Percentiles rank a stretch among this genome's conserved stretches.
Evolutionary conservation across 805 yeast genomes (phyloP).

Genomic region (Lipomyces oligophaga): DNA sequence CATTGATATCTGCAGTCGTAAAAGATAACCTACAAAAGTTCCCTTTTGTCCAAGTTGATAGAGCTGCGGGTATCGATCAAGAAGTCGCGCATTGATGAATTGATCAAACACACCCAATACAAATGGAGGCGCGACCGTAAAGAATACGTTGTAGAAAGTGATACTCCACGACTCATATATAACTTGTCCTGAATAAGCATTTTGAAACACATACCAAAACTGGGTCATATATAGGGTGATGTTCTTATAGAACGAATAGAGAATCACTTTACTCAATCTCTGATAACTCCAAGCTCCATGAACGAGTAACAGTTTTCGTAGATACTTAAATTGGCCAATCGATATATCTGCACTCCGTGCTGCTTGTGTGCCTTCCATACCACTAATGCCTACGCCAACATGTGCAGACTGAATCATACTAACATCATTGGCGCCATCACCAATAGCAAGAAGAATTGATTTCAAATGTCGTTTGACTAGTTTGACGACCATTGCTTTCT

Average conservation of each 20-base stretch:
- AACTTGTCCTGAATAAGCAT: conserved; percentile 92
- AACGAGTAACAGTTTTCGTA: conserved; percentile 77
- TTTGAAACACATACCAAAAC: conserved; percentile 93
- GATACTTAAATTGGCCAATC: conserved; percentile 88
- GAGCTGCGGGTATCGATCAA: conserved; percentile 88
- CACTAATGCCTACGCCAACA: conserved; percentile 98
- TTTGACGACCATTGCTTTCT: conserved; percentile 92
- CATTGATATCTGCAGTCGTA: too few relatives aligned
- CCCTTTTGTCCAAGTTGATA: conserved; percentile 88
- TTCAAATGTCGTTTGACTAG: conserved; percentile 81
- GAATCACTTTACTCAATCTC: conserved; percentile 84
- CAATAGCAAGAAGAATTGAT: conserved; percentile 78
- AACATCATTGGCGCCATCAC: conserved; percentile 99
- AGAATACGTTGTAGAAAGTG: conserved; percentile 90
- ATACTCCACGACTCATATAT: conserved; percentile 97
- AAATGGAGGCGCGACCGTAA: conserved; percentile 93
- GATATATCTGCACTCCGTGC: conserved; percentile 97
- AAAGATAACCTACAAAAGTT: conserved; percentile 46
- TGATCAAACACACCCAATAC: conserved; percentile 96
- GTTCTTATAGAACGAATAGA: conserved; percentile 93
- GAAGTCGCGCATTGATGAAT: conserved; percentile 81
- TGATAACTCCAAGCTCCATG: conserved; percentile 99
- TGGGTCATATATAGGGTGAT: conserved; percentile 96
- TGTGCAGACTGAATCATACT: conserved; percentile 99
- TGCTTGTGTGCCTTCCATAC: conserved; percentile 99